Conservation (phyloP, 176 grass and related monocot species). For the Aegilops umbellulata region DNA sequence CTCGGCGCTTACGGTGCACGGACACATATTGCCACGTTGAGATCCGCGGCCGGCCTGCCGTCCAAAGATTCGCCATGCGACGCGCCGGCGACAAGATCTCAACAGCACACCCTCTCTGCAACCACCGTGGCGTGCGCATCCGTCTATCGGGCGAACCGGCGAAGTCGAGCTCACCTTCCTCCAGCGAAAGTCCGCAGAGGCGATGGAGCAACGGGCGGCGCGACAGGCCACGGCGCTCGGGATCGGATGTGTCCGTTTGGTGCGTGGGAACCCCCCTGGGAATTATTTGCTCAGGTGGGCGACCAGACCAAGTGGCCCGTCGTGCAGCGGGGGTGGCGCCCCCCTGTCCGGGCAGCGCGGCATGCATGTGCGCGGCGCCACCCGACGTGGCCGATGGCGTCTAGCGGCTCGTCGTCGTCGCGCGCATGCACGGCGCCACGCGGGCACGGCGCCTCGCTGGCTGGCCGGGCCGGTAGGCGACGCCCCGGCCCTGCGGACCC, state of each 20-base stretch:
- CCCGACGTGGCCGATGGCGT: neutral
- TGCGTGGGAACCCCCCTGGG: neutral
- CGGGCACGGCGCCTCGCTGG: neutral
- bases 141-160: too few species aligned
- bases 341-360: neutral
- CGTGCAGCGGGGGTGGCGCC: constrained; percentile 26
- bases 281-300: neutral
- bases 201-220: neutral
- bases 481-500: neutral
- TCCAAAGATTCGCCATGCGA: constrained; percentile 39
- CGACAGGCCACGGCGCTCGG: neutral
- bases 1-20: neutral
- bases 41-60: constrained; percentile 18
- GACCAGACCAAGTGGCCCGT: constrained; percentile 18
- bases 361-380: neutral
- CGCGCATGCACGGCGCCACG: constrained; percentile 43
- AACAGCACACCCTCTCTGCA: neutral
- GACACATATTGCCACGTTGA: neutral
- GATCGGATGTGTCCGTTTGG: constrained; percentile 2
- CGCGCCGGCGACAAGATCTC: constrained; percentile 18
- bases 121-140: neutral
- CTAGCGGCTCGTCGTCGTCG: neutral
- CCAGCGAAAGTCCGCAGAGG: neutral
- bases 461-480: neutral
- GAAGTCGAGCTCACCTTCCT: neutral